Base-by-base conservation (phyloP, 2,329 filamentous ascomycete genomes). In the Aspergillus carbonarius region DNA sequence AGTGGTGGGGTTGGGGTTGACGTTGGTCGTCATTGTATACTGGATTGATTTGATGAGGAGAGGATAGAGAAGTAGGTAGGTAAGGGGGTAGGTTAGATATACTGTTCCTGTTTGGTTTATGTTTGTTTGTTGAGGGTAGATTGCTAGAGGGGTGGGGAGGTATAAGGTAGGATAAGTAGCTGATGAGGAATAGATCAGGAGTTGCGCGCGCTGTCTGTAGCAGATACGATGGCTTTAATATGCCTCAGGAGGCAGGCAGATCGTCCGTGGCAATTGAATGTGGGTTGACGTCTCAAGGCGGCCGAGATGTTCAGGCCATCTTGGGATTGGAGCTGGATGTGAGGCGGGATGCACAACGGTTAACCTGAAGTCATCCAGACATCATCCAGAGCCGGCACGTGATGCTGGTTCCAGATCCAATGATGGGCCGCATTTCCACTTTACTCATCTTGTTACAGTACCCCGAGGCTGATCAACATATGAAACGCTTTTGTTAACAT, bases 401-500 rank as follows among this genome's bases (percentile, higher is more conserved):
- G 44, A 53, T 48, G 23, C 34, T 49, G 34, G 18, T 8, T 40
- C n/a, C 2, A 42, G n/a, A 42, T 18, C 39, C 12, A 42, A 30
- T n/a, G 23, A 18, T 12, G 15, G 30, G 13, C 37, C 32, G 27
- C 12, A 20, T 30, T n/a, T 17, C 27, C 30, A 5, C 23, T 23
- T 23, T n/a, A n/a, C n/a, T n/a, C n/a, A n/a, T n/a, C 23, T 23
- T 23, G 3, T 23, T 23, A 23, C 23, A 3, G 23, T 23, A 23
- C 23, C 23, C n/a, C n/a, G n/a, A n/a, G 23, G 23, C 23, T 23
- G 23, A 23, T 23, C 3, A 23, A 23, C 23, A 23, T 30, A 55
- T 23, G 20, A 46, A 59, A 35, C 47, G 44, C 57, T 62, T 62
- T 61, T 60, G 48, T 58, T 64, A 63, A 59, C 62, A 63, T 64